Percentiles rank a stretch among this genome's conserved stretches.
Evolutionary conservation across 345 rosid genomes (phyloP).

Genomic region (Raphanus raphanistrum): DNA sequence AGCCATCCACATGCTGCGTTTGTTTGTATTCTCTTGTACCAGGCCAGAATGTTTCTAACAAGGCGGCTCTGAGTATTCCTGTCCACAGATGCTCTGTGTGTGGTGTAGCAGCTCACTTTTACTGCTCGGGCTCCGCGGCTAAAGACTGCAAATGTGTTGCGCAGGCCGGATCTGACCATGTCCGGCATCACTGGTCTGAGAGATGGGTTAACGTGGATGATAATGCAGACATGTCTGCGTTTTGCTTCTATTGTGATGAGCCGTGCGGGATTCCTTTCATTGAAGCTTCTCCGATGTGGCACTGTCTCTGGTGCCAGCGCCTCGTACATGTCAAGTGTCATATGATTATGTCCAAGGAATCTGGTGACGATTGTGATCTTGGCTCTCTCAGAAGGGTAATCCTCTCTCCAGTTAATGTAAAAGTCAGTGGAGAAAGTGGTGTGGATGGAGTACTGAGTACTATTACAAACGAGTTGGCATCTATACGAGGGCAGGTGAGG

Average conservation of each 20-base stretch:
- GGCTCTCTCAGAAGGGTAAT: constrained; percentile 62
- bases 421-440: constrained; percentile 40
- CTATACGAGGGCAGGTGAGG: constrained; percentile 48
- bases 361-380: constrained; percentile 64
- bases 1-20: constrained; percentile 63
- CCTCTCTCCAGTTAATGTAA: constrained; percentile 64
- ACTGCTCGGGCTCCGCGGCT: constrained; percentile 56
- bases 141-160: constrained; percentile 69
- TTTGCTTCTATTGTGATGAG: constrained; percentile 68
- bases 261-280: constrained; percentile 69
- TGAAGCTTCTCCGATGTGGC: constrained; percentile 68
- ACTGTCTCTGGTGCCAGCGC: constrained; percentile 74
- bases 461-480: constrained; percentile 44
- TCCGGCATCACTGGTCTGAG: constrained; percentile 72
- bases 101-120: constrained; percentile 65
- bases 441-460: constrained; percentile 45
- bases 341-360: constrained; percentile 57
- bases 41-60: constrained; percentile 39
- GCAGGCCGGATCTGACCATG: constrained; percentile 54
- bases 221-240: constrained; percentile 55
- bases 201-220: constrained; percentile 68
- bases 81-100: constrained; percentile 60
- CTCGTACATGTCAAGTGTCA: constrained; percentile 70
- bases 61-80: constrained; percentile 43
- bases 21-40: constrained; percentile 55